A percentile compares a stretch with the other conserved stretches of the same genome.
These are phyloP conservation scores for Artomyces pyxidatus DNA, from an alignment of 768 basidiomycete genomes.

Conservation along the genomic window DNA sequence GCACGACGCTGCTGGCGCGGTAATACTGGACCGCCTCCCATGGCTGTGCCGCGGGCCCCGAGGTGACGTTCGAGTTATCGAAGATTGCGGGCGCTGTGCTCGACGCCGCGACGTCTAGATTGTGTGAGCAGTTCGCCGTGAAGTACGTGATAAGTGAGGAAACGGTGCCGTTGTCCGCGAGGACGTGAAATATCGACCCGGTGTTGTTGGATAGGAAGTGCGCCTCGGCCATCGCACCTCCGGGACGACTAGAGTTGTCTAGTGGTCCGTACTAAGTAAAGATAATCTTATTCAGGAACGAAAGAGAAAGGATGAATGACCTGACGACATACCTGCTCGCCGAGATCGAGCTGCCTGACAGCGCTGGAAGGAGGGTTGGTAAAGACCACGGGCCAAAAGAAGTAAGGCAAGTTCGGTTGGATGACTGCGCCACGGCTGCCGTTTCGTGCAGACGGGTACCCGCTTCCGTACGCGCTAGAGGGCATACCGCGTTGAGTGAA, in stretches of 20 bases:
- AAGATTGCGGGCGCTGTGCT: conserved; percentile 8
- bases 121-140: conserved; percentile 19
- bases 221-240: conserved; percentile 23
- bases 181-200: conserved; percentile 25
- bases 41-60: conserved; percentile 17
- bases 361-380: not conserved
- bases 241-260: conserved; percentile 28
- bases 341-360: not conserved
- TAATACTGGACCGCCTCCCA: conserved; percentile 22
- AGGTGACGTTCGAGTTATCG: conserved; percentile 1
- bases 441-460: not conserved
- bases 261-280: conserved; percentile 27
- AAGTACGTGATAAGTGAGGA: conserved; percentile 24
- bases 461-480: not conserved
- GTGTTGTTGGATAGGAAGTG: conserved; percentile 21
- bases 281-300: not conserved
- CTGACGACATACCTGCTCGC: not conserved
- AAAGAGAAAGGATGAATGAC: not conserved
- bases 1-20: conserved; percentile 19
- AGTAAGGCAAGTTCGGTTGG: not conserved
- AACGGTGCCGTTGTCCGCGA: conserved; percentile 28
- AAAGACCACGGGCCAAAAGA: not conserved
- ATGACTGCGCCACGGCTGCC: not conserved
- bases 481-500: no score
- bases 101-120: conserved; percentile 5